Conservation (phyloP, 116 monocot genomes). For the Phalaenopsis hybrid region DNA sequence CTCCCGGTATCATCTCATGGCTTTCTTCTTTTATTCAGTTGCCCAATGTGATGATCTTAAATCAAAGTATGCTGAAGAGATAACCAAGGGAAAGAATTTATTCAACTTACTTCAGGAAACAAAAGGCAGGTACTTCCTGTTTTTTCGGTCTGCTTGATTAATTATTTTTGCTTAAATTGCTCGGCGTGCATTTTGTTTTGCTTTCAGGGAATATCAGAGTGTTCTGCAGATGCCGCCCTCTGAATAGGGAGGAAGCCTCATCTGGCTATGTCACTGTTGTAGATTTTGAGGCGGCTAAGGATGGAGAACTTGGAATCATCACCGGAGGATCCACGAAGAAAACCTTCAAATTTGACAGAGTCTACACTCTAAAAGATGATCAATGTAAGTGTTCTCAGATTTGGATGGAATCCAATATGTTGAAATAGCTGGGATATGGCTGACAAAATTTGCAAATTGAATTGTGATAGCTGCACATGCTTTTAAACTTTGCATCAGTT, state of each 20-base stretch:
- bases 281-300: slow-evolving; percentile 72
- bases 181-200: neutral
- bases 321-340: slow-evolving; percentile 48
- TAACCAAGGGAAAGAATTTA: slow-evolving; percentile 55
- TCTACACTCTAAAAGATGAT: slow-evolving; percentile 67
- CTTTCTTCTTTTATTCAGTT: slow-evolving; percentile 31
- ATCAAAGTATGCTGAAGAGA: slow-evolving; percentile 64
- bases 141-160: neutral
- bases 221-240: slow-evolving; percentile 80
- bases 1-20: neutral
- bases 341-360: slow-evolving; percentile 73
- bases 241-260: slow-evolving; percentile 61
- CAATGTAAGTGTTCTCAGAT: slow-evolving; percentile 34
- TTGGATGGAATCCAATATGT: neutral
- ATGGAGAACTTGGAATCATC: slow-evolving; percentile 68
- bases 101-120: slow-evolving; percentile 79
- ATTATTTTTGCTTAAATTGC: slow-evolving; percentile 5
- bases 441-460: neutral
- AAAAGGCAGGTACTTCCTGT: slow-evolving; percentile 40
- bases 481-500: too few species aligned
- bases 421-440: neutral
- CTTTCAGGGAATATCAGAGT: slow-evolving; percentile 86
- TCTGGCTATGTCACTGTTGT: slow-evolving; percentile 36
- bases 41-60: slow-evolving; percentile 70
- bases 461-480: too few species aligned